Base-by-base conservation (phyloP, 164 flowering plant species). In the Berberis thunbergii region DNA sequence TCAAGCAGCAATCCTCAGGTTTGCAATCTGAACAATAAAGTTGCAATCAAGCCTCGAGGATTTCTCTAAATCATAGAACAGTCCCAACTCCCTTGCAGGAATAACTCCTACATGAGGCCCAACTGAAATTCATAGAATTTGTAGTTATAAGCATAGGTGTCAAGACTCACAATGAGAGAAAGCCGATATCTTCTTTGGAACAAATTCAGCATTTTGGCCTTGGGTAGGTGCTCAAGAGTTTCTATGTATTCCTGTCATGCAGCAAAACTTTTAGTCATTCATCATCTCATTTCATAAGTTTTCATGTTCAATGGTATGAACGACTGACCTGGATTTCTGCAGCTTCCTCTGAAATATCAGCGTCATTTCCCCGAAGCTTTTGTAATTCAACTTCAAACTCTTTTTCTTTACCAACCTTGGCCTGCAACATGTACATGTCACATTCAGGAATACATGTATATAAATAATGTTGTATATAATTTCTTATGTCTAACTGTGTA, bases 361-460 rank as follows among this genome's bases (percentile, higher is more conserved):
- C 85, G 73, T 83, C 75, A 65, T 80, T 76, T 10, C 98, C 98
- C 9, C 97, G 86, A 56, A 94, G 88, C 59, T 67, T 79, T 67
- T 67, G 70, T 11, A 94, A 68, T 63, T 94, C 79, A 44, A 66
- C 56, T 72, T 81, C 81, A 76, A 91, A 94, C 45, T 86, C 91
- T 59, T 81, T 79, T 10, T 80, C 68, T 2, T 72, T 70, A 49
- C 97, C 96, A 7, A 12, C 74, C 67, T 84, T 88, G 62, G 97
- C 97, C 98, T 90, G 78, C 26, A 26, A 26, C 26, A 26, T 26
- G 26, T 26, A 26, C 26, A 26, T 26, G 26, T 26, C 26, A 26
- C 26, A 26, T 26, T 26, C 26, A 26, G 26, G 26, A 26, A 26
- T 26, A 26, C 26, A 26, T 26, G 26, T 26, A 26, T 26, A 26